Base-by-base conservation (phyloP, 1,284 basidiomycete species). In the Phylloboletellus chloephorus region DNA sequence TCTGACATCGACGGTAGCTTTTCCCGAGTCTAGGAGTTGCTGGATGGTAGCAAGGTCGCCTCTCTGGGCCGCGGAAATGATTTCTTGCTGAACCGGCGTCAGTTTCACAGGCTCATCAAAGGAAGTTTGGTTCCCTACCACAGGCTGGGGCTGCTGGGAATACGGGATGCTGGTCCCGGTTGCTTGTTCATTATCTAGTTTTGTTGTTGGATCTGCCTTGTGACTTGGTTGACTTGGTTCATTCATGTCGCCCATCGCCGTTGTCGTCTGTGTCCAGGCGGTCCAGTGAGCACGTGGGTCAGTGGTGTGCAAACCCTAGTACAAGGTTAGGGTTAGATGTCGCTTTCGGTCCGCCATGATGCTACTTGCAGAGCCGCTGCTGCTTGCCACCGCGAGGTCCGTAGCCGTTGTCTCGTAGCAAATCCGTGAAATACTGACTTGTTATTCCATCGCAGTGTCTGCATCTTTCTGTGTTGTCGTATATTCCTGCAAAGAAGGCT, bases 61-160 rank as follows among this genome's bases (percentile, higher is more conserved):
- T 35, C 88, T 73, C 58, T 97, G 94, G 0, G 92, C 82, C 9
- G 91, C 85, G 3, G 86, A 69, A 57, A 96, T 92, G 26, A 97
- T 84, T 43, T 77, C 83, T 23, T 54, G 55, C 65, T 60, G 30
- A 17, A 29, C 34, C n/a, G 25, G 24, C n/a, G 33, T 61, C 6
- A 51, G 44, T 32, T 28, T 37, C 10, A 26, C 33, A 22, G 23
- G 17, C 25, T 7, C 11, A 22, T 5, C 25, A 23, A 13, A 16
- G 8, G 13, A 37, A 43, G 31, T 32, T 39, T 25, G 20, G 29
- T 3, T 30, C 37, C 43, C 22, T 21, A 65, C 59, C 47, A 51
- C 21, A 16, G 60, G 59, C 21, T 46, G 47, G 10, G 45, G 23
- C 8, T 41, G 58, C 8, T 53, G 61, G 16, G 50, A 22, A 43